Evolutionary conservation across 1,139 yeast genomes (phyloP).

Genomic region (Sugiyamaella pinicola): DNA sequence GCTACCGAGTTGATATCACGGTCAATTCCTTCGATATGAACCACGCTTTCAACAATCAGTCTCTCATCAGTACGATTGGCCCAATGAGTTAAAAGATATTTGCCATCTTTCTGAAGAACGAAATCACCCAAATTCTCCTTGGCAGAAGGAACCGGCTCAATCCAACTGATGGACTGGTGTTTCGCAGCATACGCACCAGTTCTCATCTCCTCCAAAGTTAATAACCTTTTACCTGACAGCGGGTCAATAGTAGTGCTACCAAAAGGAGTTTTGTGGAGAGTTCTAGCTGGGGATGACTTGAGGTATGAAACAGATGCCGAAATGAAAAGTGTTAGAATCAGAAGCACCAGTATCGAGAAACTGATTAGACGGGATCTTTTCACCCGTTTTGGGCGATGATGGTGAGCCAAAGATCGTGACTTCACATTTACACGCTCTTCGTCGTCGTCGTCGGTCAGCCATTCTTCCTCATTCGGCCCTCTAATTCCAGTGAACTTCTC

Average conservation of each 20-base stretch:
- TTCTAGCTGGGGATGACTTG: neutral
- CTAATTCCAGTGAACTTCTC: conserved; percentile 22
- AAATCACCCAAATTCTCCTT: conserved; percentile 37
- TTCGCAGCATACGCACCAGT: conserved; percentile 34
- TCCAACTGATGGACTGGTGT: conserved; percentile 33
- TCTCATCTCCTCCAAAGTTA: conserved; percentile 35
- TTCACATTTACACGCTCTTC: neutral
- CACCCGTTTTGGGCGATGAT: neutral
- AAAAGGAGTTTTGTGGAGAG: conserved; percentile 1
- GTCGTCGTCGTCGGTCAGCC: conserved; percentile 10
- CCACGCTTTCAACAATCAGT: conserved; percentile 26
- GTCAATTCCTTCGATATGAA: conserved; percentile 28
- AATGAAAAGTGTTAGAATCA: conserved; percentile 9
- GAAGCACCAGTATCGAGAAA: neutral
- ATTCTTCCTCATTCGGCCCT: conserved; percentile 1
- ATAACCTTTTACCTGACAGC: conserved; percentile 15
- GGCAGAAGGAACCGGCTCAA: conserved; percentile 29
- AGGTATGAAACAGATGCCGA: conserved; percentile 19
- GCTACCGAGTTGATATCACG: conserved; percentile 34
- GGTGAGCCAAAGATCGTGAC: neutral
- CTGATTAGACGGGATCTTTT: conserved; percentile 2
- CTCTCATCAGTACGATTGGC: conserved; percentile 30
- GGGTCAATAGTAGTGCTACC: neutral
- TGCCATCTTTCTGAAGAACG: conserved; percentile 28
- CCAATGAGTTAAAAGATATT: conserved; percentile 33